A percentile compares a stretch with the other conserved stretches of the same genome.
phyloP scores from a whole-genome alignment of 805 yeast species.

The Candida maesae region DNA sequence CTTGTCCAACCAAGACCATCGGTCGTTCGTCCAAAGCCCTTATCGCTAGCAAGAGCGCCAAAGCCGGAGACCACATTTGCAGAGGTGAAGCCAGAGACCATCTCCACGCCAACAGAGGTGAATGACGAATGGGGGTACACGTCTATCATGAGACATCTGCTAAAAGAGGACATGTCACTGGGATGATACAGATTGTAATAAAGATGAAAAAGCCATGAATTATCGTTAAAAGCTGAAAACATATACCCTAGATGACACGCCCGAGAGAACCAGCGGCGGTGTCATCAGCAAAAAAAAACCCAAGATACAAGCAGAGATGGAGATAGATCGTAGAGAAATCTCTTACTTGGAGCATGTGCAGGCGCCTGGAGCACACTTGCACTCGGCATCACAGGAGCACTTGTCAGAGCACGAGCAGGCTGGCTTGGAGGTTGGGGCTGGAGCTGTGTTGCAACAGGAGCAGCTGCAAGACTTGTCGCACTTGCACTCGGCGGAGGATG shows the following conservation, averaged over 20 bases:
- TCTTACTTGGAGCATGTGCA: conserved; percentile 8
- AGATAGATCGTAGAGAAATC: neutral
- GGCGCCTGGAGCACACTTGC: conserved; percentile 9
- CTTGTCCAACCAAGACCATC: no score
- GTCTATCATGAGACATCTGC: no score
- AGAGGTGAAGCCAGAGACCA: neutral
- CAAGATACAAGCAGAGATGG: neutral
- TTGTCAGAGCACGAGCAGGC: conserved; percentile 7
- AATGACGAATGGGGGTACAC: no score
- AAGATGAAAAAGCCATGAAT: no score
- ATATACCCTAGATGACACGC: neutral
- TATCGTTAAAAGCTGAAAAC: no score
- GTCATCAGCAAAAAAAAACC: neutral
- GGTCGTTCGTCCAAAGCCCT: no score
- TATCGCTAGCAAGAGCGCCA: no score
- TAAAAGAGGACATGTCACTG: no score
- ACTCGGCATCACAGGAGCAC: conserved; percentile 8
- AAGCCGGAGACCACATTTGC: no score
- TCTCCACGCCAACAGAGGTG: no score
- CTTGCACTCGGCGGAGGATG: conserved; percentile 8
- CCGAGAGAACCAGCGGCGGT: no score
- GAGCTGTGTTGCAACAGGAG: conserved; percentile 2
- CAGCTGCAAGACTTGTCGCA: conserved; percentile 2
- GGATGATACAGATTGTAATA: no score
- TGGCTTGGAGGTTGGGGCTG: neutral